Percentiles rank a stretch among this genome's conserved stretches.
Evolutionary conservation across 148 eudicot species (phyloP).

Genomic region (Nyssa sinensis): DNA sequence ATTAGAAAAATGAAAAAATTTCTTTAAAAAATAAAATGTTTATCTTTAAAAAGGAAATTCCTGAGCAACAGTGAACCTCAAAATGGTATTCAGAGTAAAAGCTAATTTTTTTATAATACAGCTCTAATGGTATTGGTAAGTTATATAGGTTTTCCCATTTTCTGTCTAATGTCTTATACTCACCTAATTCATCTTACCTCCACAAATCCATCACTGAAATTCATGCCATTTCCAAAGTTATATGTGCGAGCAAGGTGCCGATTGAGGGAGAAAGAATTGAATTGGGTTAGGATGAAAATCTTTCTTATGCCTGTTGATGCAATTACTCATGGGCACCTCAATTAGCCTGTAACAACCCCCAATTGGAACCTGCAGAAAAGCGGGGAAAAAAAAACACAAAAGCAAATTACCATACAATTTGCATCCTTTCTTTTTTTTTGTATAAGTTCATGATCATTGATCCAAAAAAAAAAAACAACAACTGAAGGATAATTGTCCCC

Average conservation of each 20-base stretch:
- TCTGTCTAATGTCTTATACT: not conserved
- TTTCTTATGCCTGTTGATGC: constrained; percentile 91
- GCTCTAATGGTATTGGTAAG: not conserved
- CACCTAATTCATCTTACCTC: constrained; percentile 52
- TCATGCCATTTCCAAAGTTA: constrained; percentile 83
- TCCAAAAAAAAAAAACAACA: not conserved
- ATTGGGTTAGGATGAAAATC: constrained; percentile 92
- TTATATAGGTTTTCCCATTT: not conserved
- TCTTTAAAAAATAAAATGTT: not conserved
- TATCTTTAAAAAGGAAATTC: not conserved
- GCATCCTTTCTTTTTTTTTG: not conserved
- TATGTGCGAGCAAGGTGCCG: constrained; percentile 83
- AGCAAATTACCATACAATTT: not conserved
- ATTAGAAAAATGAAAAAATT: too few species aligned
- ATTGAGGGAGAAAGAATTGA: constrained; percentile 90
- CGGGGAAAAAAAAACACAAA: too few species aligned
- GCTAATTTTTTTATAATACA: too few species aligned
- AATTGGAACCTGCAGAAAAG: constrained; percentile 75
- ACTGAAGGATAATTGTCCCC: not conserved
- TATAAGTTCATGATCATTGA: not conserved
- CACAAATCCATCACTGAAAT: constrained; percentile 88
- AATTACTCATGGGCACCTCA: constrained; percentile 97
- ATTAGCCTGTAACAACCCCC: constrained; percentile 96
- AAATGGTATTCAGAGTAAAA: too few species aligned
- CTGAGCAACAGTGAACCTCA: not conserved